Conservation (phyloP, 202 grass and related monocot species). For the Saccharum hybrid region DNA sequence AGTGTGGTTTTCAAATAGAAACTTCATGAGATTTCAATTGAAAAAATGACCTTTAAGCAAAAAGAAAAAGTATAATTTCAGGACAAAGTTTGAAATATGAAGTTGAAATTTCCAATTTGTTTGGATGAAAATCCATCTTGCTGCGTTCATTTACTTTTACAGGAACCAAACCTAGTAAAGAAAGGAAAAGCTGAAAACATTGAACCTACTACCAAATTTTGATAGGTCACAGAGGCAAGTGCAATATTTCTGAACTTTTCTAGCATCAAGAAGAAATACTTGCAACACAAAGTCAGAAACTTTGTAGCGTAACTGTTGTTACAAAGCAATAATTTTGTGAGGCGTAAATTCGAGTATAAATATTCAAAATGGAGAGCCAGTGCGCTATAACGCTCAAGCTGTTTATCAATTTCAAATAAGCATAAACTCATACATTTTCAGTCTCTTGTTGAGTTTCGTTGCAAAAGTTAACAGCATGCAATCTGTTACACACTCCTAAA, state of each 20-base stretch:
- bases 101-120: neutral
- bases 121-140: neutral
- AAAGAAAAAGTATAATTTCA: neutral
- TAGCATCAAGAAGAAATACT: neutral
- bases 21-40: neutral
- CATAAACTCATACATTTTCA: neutral
- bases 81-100: neutral
- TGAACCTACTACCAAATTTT: neutral
- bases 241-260: neutral
- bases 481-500: neutral
- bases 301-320: neutral
- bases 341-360: neutral
- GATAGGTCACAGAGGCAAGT: neutral
- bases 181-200: neutral
- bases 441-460: neutral
- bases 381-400: neutral
- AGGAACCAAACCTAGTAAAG: neutral
- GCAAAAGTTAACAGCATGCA: neutral
- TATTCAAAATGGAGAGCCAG: neutral
- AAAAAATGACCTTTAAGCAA: too few species aligned
- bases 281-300: too few species aligned
- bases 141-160: neutral
- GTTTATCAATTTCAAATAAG: neutral
- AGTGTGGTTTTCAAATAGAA: neutral
- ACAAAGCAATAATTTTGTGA: neutral